Percentiles rank a stretch among this genome's conserved stretches.
These are phyloP conservation scores for Emiliania huxleyi DNA, from an alignment of 78 protist species.

Conservation along the genomic window DNA sequence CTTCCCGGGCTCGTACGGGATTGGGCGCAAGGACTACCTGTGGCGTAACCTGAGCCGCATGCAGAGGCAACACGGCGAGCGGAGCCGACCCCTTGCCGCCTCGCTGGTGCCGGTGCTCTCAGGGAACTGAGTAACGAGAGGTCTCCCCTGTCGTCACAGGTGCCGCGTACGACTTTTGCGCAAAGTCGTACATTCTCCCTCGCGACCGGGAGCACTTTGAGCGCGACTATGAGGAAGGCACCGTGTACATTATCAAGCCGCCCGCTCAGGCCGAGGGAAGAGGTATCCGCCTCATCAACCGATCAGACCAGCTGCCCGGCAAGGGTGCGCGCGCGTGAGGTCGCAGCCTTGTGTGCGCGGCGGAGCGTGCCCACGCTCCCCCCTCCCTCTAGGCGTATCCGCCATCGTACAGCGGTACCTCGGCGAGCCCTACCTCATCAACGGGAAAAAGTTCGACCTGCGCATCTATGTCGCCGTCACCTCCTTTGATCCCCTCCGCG, in stretches of 20 bases:
- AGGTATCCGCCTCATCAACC: slow-evolving; percentile 41
- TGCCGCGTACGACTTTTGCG: neutral
- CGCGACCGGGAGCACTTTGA: slow-evolving; percentile 26
- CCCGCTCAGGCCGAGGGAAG: slow-evolving; percentile 43
- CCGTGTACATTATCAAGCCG: slow-evolving; percentile 56
- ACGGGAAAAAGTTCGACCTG: slow-evolving; percentile 66
- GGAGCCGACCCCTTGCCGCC: neutral
- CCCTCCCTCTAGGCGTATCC: too few species aligned
- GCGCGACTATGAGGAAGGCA: slow-evolving; percentile 19
- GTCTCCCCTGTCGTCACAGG: too few species aligned
- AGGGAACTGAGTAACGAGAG: too few species aligned
- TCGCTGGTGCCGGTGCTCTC: neutral
- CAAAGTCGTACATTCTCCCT: slow-evolving; percentile 8
- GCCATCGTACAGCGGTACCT: slow-evolving; percentile 49
- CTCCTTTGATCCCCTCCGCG: slow-evolving; percentile 51
- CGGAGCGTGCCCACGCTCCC: too few species aligned
- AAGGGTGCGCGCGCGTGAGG: too few species aligned
- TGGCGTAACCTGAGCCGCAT: neutral
- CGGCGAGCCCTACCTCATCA: slow-evolving; percentile 62
- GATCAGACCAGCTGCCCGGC: neutral
- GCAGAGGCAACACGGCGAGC: neutral
- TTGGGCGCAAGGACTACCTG: slow-evolving; percentile 40
- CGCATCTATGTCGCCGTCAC: slow-evolving; percentile 61
- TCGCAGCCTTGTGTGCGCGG: too few species aligned
- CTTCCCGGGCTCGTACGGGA: slow-evolving; percentile 48